These are phyloP conservation scores for Eucalyptus sideroxylon DNA, from an alignment of 345 rosid species.

Conservation along the genomic window DNA sequence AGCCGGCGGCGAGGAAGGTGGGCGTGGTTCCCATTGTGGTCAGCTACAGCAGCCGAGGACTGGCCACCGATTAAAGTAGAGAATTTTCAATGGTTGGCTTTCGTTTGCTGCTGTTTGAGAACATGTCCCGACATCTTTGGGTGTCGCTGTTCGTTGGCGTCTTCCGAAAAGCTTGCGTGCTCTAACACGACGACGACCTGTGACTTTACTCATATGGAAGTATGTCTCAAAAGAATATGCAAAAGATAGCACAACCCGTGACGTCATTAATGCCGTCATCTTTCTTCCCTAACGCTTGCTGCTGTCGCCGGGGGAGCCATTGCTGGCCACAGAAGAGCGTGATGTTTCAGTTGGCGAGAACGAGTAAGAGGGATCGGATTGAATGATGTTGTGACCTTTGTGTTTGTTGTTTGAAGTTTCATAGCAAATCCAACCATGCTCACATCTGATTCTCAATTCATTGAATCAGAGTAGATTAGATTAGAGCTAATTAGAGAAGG, in stretches of 20 bases:
- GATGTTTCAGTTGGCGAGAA: background rate
- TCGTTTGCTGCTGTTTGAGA: background rate
- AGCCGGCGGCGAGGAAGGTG: conserved; percentile 21
- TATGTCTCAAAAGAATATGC: background rate
- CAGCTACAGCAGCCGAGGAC: background rate
- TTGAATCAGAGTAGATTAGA: background rate
- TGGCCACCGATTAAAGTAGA: background rate
- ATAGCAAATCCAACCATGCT: background rate
- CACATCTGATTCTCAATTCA: background rate
- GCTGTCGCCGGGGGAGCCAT: background rate
- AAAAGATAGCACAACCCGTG: background rate
- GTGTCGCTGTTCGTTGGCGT: background rate
- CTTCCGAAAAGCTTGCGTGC: background rate
- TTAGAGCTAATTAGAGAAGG: background rate
- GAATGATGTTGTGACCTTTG: background rate
- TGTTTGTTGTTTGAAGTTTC: background rate
- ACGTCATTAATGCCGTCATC: background rate
- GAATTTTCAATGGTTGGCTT: background rate
- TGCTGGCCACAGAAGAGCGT: background rate
- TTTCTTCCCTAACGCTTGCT: background rate
- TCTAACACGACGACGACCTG: background rate
- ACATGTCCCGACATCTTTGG: background rate
- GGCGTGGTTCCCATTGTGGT: background rate
- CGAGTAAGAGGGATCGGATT: background rate
- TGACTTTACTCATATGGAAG: background rate